phyloP scores from a whole-genome alignment of 73 alveolate species.

The Uronychia binucleata region DNA sequence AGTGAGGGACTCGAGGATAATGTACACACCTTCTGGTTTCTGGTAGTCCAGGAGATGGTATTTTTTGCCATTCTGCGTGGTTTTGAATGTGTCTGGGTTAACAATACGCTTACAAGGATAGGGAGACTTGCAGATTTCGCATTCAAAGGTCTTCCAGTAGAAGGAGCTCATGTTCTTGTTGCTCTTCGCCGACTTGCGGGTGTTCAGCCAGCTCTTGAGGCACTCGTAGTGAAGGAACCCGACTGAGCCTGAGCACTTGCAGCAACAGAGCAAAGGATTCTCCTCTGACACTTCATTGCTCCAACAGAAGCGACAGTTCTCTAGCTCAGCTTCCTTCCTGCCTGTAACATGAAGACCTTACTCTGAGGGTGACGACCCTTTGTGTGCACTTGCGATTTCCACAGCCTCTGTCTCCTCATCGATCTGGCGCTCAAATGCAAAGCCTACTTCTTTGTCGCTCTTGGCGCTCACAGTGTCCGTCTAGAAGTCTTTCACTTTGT shows the following conservation, averaged over 20 bases:
- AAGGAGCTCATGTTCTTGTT: constrained; percentile 58
- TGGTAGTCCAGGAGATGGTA: constrained; percentile 57
- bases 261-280: constrained; percentile 88
- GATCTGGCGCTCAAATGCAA: background rate
- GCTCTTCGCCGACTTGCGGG: constrained; percentile 62
- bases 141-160: constrained; percentile 77
- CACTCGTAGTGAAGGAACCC: constrained; percentile 86
- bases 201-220: constrained; percentile 75
- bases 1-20: constrained; percentile 60
- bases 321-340: background rate
- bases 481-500: constrained; percentile 62
- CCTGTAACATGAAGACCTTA: background rate
- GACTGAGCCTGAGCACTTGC: constrained; percentile 92
- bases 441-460: background rate
- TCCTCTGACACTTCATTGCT: constrained; percentile 50
- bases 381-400: background rate
- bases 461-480: constrained; percentile 6
- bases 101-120: constrained; percentile 64
- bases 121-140: constrained; percentile 86
- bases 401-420: background rate
- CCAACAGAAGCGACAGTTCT: constrained; percentile 76
- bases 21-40: constrained; percentile 42
- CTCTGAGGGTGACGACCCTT: background rate
- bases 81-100: constrained; percentile 7
- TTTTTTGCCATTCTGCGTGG: constrained; percentile 20